Conservation (phyloP, 768 basidiomycete species). For the Lepiota venenata region DNA sequence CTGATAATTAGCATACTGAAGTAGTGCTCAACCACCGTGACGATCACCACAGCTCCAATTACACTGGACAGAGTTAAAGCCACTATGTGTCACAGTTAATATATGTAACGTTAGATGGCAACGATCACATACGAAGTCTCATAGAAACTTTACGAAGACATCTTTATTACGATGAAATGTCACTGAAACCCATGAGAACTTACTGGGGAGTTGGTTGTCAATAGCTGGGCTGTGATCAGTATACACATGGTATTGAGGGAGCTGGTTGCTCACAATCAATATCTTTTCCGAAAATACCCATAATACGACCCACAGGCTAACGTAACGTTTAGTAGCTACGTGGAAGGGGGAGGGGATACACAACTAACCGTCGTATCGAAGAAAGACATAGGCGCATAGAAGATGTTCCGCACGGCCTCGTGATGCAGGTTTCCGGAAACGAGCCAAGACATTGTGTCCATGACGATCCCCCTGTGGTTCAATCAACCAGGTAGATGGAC, state of each 20-base stretch:
- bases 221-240: slow-evolving; percentile 35
- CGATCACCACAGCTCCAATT: slow-evolving; percentile 48
- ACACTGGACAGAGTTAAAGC: slow-evolving; percentile 48
- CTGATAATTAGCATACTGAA: slow-evolving; percentile 41
- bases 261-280: slow-evolving; percentile 45
- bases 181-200: slow-evolving; percentile 10
- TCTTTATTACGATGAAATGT: not conserved
- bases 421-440: slow-evolving; percentile 65
- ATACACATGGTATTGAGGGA: not conserved
- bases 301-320: slow-evolving; percentile 57
- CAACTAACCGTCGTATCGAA: slow-evolving; percentile 63
- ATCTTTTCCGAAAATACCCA: slow-evolving; percentile 64
- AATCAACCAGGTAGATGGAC: not conserved
- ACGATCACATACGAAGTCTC: slow-evolving; percentile 44
- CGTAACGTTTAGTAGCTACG: not conserved
- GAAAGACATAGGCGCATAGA: slow-evolving; percentile 73
- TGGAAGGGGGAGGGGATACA: not conserved
- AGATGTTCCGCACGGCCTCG: slow-evolving; percentile 50
- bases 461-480: slow-evolving; percentile 40
- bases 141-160: slow-evolving; percentile 40
- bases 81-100: slow-evolving; percentile 28
- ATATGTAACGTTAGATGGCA: not conserved
- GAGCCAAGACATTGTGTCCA: slow-evolving; percentile 54
- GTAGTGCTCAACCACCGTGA: slow-evolving; percentile 57
- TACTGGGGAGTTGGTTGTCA: slow-evolving; percentile 59